Base-by-base conservation (phyloP, 1,284 basidiomycete species). In the Lignosus rhinocerotis region DNA sequence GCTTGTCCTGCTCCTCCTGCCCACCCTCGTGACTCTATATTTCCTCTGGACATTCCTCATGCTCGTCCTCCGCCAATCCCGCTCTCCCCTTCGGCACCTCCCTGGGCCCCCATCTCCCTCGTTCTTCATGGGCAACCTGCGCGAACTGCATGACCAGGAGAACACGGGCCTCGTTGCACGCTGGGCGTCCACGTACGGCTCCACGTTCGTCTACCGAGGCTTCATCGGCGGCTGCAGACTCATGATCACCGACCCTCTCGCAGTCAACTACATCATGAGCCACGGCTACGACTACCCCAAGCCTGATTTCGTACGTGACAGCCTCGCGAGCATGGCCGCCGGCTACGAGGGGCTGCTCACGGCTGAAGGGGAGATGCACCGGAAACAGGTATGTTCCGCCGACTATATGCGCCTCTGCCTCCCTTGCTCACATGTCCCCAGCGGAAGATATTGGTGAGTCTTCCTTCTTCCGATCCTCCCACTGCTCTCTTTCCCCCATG, bases 251-350 rank as follows among this genome's bases (percentile, higher is more conserved):
- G 88, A 90, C 70, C 80, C 81, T 0, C 72, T 76, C 25, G 86
- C 88, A 0, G 71, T 90, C 30, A 75, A 80, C 4, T 79, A 88
- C 61, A 82, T 91, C 52, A 79, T 90, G 51, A 74, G 76, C 12
- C 78, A 81, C 56, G 78, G 82, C 5, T 85, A 89, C 65, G 76
- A 80, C 39, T 90, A 85, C 67, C 86, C 85, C 19, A 90, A 90
- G 67, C 86, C 88, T 1, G 78, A 82, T 46, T 83, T 85, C 58
- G 78, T 88, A 10, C 75, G 83, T 25, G 79, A 83, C 39, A 76
- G 76, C 51, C 74, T 92, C 32, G 81, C 81, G 0, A 75, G 73
- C 38, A 85, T 85, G 81, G 78, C 75, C 34, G 78, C 75, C 0
- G 80, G 82, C 2, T 68, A 74, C 33, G 76, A 81, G 19, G 78